Percentiles rank a stretch among this genome's conserved stretches.
These are phyloP conservation scores for Lagenaria siceraria DNA, from an alignment of 306 rosid species.

Conservation along the genomic window DNA sequence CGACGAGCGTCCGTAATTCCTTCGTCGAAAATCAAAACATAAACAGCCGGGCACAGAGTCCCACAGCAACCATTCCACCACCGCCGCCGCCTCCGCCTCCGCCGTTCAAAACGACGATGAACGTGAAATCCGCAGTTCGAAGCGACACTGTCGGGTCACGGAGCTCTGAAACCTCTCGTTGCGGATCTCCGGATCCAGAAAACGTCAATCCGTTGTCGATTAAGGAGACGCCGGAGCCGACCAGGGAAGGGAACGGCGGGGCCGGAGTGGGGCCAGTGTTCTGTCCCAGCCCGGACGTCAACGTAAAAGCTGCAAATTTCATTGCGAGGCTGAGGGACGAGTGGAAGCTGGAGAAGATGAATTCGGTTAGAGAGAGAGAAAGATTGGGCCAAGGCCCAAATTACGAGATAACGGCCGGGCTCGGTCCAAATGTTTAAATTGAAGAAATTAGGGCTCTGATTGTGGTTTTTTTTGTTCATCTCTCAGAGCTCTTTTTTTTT, in stretches of 20 bases:
- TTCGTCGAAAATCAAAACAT: conserved; percentile 9
- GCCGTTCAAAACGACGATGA: conserved; percentile 41
- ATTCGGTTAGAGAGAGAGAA: conserved; percentile 23
- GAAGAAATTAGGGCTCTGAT: background rate
- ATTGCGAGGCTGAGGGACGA: conserved; percentile 34
- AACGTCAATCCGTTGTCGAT: conserved; percentile 12
- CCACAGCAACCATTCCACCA: conserved; percentile 41
- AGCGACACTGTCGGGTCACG: conserved; percentile 43
- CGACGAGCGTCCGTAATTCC: conserved; percentile 17
- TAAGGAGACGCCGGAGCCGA: conserved; percentile 8
- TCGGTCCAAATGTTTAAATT: background rate
- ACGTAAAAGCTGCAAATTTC: conserved; percentile 38
- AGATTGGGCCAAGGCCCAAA: conserved; percentile 12
- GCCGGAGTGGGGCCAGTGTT: conserved; percentile 20
- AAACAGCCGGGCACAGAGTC: conserved; percentile 36
- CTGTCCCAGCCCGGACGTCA: conserved; percentile 88
- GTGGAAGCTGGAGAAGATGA: conserved; percentile 40
- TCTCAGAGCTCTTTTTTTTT: background rate
- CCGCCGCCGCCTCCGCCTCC: conserved; percentile 59
- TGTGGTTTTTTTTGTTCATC: conserved; percentile 5
- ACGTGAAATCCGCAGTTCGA: conserved; percentile 23
- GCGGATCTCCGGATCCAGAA: conserved; percentile 49
- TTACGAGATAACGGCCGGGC: background rate
- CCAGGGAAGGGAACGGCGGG: conserved; percentile 13
- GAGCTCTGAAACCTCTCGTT: conserved; percentile 53